Percentiles rank a stretch among this genome's conserved stretches.
phyloP scores from a whole-genome alignment of 768 basidiomycete genomes.

The Dioszegia crocea region DNA sequence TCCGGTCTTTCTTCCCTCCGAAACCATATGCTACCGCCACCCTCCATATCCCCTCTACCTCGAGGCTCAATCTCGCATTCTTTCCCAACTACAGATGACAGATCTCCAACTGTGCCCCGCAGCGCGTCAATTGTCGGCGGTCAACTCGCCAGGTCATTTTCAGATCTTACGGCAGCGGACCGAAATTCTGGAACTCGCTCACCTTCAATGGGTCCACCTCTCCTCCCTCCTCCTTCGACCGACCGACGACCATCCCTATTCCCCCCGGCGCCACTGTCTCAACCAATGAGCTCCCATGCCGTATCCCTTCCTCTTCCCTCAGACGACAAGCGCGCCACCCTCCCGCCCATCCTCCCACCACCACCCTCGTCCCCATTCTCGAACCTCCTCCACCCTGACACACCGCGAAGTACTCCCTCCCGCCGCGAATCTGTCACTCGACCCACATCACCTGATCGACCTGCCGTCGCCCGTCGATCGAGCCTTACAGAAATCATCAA shows the following conservation, averaged over 20 bases:
- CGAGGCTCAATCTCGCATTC: neutral
- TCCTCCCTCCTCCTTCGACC: neutral
- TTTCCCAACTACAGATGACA: neutral
- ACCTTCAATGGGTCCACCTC: constrained; percentile 22
- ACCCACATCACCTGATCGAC: constrained; percentile 25
- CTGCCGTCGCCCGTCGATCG: constrained; percentile 10
- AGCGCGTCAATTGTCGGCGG: constrained; percentile 36
- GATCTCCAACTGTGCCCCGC: constrained; percentile 17
- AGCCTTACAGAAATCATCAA: constrained; percentile 35
- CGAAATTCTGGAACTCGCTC: neutral
- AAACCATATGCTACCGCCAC: constrained; percentile 7
- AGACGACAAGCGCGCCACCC: neutral
- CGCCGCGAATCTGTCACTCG: constrained; percentile 18
- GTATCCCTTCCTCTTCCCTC: neutral
- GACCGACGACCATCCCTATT: constrained; percentile 8
- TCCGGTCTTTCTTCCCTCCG: constrained; percentile 1
- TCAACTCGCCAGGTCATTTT: constrained; percentile 35
- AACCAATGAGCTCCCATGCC: neutral
- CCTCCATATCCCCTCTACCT: constrained; percentile 4
- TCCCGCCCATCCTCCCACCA: neutral
- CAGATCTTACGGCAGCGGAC: constrained; percentile 20
- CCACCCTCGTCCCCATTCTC: neutral
- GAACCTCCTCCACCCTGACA: neutral
- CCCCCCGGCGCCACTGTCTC: constrained; percentile 3
- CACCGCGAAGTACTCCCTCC: neutral